Evolutionary conservation across 1,139 yeast species (phyloP), one percentile per base, ranked within the genome.

Genomic region (Scheffersomyces illinoinensis): DNA sequence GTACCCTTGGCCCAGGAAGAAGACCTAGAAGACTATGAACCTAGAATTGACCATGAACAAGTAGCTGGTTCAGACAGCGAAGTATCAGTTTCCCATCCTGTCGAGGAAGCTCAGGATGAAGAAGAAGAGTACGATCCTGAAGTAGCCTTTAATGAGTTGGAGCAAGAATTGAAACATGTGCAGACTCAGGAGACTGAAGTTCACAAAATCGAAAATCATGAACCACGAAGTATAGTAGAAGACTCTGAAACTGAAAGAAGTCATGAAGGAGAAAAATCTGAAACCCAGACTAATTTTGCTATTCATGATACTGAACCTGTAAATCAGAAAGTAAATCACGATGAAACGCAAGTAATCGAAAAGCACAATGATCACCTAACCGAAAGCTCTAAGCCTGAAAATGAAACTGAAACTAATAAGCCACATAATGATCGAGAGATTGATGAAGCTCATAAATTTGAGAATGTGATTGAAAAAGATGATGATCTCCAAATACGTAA

Each of bases 71-170:
- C 51, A 21, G 51, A 48, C 24, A 48, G 51, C 51, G 51, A 48
- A 20, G 51, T 17, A 4, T 19, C 51, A 6, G 51, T 48, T 4
- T 23, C 51, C 21, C 51, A 20, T 48, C 51, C 51, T 10, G 24
- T 26, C 51, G 54, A 56, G 47, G 53, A 24, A 12, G 54, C 56
- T 21, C 57, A 60, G n/a, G 57, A 59, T 24, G 67, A 62, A 12
- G 69, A 61, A 19, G 72, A 68, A 39, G 73, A 67, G 19, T 69
- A 72, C 58, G 73, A 69, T 55, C 74, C 74, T 8, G 73, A 68
- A 58, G 57, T 52, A 43, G 66, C 56, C 17, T 60, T 53, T 39
- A 43, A 54, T 6, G 51, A 48, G n/a, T 48, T 24, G 14, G 51
- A 48, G 12, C 23, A 47, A 10, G 21, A 47, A 5, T 21, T 18